A percentile compares a stretch with the other conserved stretches of the same genome.
Evolutionary conservation across 805 yeast genomes (phyloP).

Genomic region (Yamadazyma sp.): DNA sequence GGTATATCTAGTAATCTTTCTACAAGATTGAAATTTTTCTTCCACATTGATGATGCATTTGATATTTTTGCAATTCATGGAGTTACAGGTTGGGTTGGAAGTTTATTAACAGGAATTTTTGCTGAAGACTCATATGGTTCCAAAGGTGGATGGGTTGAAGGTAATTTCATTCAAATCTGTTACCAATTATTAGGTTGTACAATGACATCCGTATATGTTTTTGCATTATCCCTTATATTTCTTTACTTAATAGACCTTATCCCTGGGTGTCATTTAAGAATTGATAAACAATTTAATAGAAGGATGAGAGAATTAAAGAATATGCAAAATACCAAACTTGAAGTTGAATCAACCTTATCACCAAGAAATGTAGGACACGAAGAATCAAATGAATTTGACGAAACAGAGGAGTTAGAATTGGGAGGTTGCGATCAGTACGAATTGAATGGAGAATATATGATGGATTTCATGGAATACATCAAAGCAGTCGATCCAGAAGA

Average conservation of each 20-base stretch:
- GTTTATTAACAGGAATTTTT: conserved; percentile 39
- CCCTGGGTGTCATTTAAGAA: conserved; percentile 41
- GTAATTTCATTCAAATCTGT: conserved; percentile 40
- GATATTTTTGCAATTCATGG: conserved; percentile 46
- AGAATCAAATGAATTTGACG: conserved; percentile 12
- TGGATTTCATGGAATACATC: conserved; percentile 41
- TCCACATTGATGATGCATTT: conserved; percentile 40
- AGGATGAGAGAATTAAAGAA: conserved; percentile 19
- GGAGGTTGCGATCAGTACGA: conserved; percentile 39
- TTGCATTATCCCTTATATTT: conserved; percentile 27
- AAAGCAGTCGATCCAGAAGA: conserved; percentile 35
- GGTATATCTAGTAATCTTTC: conserved; percentile 34
- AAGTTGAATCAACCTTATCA: conserved; percentile 13
- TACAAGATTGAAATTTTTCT: conserved; percentile 37
- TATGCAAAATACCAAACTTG: conserved; percentile 9
- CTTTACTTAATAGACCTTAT: conserved; percentile 35
- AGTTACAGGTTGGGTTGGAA: conserved; percentile 38
- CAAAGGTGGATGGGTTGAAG: conserved; percentile 40
- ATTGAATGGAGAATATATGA: conserved; percentile 37
- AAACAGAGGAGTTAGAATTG: conserved; percentile 29
- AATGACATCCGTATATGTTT: conserved; percentile 33
- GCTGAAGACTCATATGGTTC: conserved; percentile 30
- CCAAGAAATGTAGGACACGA: conserved; percentile 10
- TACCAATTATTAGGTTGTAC: conserved; percentile 38
- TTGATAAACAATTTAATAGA: conserved; percentile 37